Percentiles rank a stretch among this genome's conserved stretches.
These are phyloP conservation scores for Flaveria brownii DNA, from an alignment of 129 eudicot genomes.

Conservation along the genomic window DNA sequence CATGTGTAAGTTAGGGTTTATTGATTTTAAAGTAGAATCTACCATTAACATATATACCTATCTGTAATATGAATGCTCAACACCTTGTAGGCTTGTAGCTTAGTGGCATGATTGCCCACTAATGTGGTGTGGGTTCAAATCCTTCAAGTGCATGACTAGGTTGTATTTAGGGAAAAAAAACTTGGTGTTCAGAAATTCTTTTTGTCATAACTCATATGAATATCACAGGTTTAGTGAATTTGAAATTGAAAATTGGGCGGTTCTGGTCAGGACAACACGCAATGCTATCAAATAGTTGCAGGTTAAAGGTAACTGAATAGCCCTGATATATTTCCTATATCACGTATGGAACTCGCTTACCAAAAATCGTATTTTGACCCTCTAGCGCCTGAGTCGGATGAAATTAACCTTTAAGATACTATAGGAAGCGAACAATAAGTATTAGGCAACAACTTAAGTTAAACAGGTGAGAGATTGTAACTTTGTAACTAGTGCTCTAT, in stretches of 20 bases:
- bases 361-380: not conserved
- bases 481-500: not conserved
- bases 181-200: too few species aligned
- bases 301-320: not conserved
- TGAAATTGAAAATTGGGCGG: not conserved
- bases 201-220: too few species aligned
- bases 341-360: not conserved
- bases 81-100: too few species aligned
- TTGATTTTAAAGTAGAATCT: conserved; percentile 9
- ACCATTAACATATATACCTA: conserved; percentile 4
- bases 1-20: not conserved
- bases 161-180: not conserved
- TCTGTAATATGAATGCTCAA: too few species aligned
- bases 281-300: too few species aligned
- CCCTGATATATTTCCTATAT: not conserved
- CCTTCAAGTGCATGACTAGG: not conserved
- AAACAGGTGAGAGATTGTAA: not conserved
- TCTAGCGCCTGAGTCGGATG: not conserved
- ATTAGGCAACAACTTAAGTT: not conserved
- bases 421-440: not conserved
- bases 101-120: too few species aligned
- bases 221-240: not conserved
- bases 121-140: too few species aligned
- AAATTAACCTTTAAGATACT: not conserved
- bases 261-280: not conserved